Conservation (phyloP, 2,329 filamentous ascomycete species). For the Neonectria coccinea region DNA sequence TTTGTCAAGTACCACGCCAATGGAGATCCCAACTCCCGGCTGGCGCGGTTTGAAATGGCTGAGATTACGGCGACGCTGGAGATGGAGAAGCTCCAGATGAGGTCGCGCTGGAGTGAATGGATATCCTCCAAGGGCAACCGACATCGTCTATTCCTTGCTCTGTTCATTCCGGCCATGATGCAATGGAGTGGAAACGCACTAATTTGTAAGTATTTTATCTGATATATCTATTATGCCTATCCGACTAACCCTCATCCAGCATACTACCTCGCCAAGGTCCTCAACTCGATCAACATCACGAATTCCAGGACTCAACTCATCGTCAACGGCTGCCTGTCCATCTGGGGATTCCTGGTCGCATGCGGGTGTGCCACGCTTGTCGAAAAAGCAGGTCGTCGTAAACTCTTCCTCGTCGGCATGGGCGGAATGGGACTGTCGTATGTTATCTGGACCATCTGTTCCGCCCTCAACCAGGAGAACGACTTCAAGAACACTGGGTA, state of each 20-base stretch:
- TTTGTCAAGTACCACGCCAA: constrained; percentile 41
- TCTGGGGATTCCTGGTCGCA: constrained; percentile 54
- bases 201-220: constrained; percentile 21
- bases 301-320: constrained; percentile 46
- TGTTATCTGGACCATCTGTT: constrained; percentile 55
- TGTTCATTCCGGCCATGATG: constrained; percentile 46
- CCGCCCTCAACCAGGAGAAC: constrained; percentile 50
- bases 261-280: constrained; percentile 56
- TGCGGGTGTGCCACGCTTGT: constrained; percentile 52
- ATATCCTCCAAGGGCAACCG: constrained; percentile 45
- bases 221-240: not conserved
- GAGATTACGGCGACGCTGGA: constrained; percentile 41
- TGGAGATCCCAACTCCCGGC: constrained; percentile 30
- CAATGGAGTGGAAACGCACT: constrained; percentile 49
- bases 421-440: constrained; percentile 52
- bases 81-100: constrained; percentile 43
- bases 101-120: constrained; percentile 36
- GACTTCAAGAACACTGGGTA: constrained; percentile 45
- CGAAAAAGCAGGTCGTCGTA: constrained; percentile 55
- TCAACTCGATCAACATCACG: constrained; percentile 55
- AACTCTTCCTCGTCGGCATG: constrained; percentile 53
- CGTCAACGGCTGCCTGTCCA: constrained; percentile 46
- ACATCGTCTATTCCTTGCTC: constrained; percentile 47
- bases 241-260: not conserved
- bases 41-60: constrained; percentile 38